Base-by-base conservation (phyloP, 129 eudicot species). In the Artemisia argyi region DNA sequence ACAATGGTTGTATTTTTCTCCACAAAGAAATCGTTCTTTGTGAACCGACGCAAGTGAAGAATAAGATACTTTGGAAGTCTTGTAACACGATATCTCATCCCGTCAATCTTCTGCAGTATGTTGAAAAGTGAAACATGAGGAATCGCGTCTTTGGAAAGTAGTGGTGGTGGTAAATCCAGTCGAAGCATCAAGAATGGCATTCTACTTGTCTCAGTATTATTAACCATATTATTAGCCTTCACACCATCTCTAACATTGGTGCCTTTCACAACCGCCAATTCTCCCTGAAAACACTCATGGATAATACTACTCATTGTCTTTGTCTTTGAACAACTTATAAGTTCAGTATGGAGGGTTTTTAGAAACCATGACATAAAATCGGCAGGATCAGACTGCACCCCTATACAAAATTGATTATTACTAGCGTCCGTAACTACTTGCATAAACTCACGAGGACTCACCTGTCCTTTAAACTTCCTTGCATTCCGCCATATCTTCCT, bases 1-100 rank as follows among this genome's bases (percentile, higher is more conserved):
- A 95, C 99, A 59, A 95, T 96, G 11, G 99, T 95, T n/a, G 97
- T 96, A 77, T 95, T 95, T 80, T 95, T 95, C 82, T 95, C 99
- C 83, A 95, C 87, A 61, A 90, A 95, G 79, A 95, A 95, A 76
- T 90, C 86, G 77, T 95, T 95, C 79, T 85, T 95, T 14, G 99
- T 95, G 65, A 95, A 95, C 17, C 99, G 88, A 2, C 94, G 97
- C 97, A 95, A 85, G 84, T 95, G 99, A 51, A 95, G 91, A 57
- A 95, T 95, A 47, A 95, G 85, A 86, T 95, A 95, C 63, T 82
- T 85, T 48, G 97, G 99, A 76, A 95, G 85, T 69, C 78, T 88
- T 20, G 91, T 91, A 32, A 95, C 96, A 52, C 97, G 97, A 76
- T 95, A 91, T 81, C 84, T 90, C 96, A 88, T 91, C 83, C 99